Conservation (phyloP, 805 yeast species). For the Metschnikowia corniflorae region DNA sequence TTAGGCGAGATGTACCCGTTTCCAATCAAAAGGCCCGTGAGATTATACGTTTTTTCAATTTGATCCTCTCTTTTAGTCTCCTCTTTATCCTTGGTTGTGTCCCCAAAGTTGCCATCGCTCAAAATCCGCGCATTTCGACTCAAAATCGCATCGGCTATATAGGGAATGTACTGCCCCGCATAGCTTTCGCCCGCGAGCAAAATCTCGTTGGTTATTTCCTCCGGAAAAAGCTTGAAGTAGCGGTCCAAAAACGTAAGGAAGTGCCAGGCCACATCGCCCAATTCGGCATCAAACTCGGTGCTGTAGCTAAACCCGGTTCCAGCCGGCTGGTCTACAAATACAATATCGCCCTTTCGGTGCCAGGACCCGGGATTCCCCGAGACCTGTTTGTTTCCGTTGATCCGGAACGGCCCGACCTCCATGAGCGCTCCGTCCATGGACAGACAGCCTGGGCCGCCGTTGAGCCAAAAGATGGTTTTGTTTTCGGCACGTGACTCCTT, state of each 20-base stretch:
- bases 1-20: constrained; percentile 95
- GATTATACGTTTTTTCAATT: constrained; percentile 27
- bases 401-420: constrained; percentile 87
- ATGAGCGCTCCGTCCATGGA: constrained; percentile 95
- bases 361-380: constrained; percentile 71
- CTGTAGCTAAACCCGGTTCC: constrained; percentile 87
- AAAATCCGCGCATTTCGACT: constrained; percentile 35
- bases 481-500: constrained; percentile 31
- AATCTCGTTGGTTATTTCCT: constrained; percentile 59
- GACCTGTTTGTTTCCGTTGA: constrained; percentile 43
- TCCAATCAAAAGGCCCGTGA: constrained; percentile 74
- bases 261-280: constrained; percentile 56
- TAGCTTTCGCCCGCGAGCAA: constrained; percentile 91
- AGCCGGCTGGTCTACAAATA: constrained; percentile 91
- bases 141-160: constrained; percentile 64
- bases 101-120: constrained; percentile 2
- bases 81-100: too few species aligned
- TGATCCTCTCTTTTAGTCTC: too few species aligned
- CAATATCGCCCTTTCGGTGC: constrained; percentile 72
- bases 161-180: constrained; percentile 96
- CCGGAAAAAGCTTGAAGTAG: constrained; percentile 71
- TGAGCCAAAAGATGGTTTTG: constrained; percentile 77
- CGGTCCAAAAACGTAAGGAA: constrained; percentile 62
- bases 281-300: constrained; percentile 50
- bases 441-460: constrained; percentile 98